phyloP scores from a whole-genome alignment of 768 basidiomycete species.

The Lactarius deliciosus region DNA sequence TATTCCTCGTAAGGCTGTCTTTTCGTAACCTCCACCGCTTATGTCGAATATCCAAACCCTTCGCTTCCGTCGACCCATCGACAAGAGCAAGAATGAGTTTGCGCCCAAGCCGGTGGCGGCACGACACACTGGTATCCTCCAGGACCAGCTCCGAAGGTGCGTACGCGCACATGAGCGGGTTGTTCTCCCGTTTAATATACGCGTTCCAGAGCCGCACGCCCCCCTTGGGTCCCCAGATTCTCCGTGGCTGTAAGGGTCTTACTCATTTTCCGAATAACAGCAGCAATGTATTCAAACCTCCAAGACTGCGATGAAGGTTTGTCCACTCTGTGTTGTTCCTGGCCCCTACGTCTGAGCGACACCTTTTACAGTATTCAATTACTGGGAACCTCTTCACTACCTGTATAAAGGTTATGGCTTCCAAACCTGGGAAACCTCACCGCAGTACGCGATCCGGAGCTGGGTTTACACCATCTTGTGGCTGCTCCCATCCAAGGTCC shows the following conservation, averaged over 20 bases:
- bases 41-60: constrained; percentile 36
- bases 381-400: constrained; percentile 98
- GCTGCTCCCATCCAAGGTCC: constrained; percentile 60
- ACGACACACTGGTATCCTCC: constrained; percentile 67
- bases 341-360: not conserved
- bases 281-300: constrained; percentile 94
- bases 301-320: constrained; percentile 96
- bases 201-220: constrained; percentile 55
- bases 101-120: constrained; percentile 30
- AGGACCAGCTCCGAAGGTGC: constrained; percentile 77
- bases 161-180: constrained; percentile 17
- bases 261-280: constrained; percentile 73
- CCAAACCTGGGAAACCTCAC: constrained; percentile 98
- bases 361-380: constrained; percentile 79
- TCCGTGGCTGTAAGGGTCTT: constrained; percentile 82
- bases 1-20: not conserved
- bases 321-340: not conserved
- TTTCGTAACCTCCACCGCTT: not conserved
- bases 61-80: constrained; percentile 37
- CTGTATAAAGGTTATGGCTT: constrained; percentile 83
- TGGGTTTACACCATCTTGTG: constrained; percentile 93
- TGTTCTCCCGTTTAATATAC: constrained; percentile 20
- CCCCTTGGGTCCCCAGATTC: constrained; percentile 85
- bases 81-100: constrained; percentile 28
- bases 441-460: constrained; percentile 86